Evolutionary conservation across 352 stramenopile genomes (phyloP), one percentile per base, ranked within the genome.

Genomic region (Phytophthora citricola): DNA sequence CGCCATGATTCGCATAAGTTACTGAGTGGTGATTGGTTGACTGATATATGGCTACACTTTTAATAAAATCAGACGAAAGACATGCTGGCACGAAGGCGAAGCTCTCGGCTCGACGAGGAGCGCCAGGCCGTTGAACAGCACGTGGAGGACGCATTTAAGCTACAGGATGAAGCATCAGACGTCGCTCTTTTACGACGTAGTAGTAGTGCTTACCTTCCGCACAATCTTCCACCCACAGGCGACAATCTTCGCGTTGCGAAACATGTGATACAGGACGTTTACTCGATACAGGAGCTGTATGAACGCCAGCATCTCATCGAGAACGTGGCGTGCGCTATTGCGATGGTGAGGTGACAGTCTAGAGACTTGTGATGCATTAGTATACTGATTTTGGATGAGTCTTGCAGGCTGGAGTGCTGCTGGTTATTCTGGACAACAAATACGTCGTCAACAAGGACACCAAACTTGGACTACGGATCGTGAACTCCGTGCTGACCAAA

Each of bases 381-480:
- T 69, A 29, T 47, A 32, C 34, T 57, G 34, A 57, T 47, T 45
- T 5, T 29, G 39, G 11, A 12, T 17, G 15, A 40, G 20, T 59
- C 10, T 14, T 36, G 2, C 29, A 90, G 81, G 59, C 67, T 10
- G 81, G 83, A 26, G 70, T 94, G 24, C 27, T 78, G 12, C 64
- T 94, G 20, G 75, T 94, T 26, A 84, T 92, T 36, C 58, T 92
- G 22, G 85, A 94, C 66, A 92, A 90, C 38, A 72, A 83, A 63
- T 84, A 89, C 60, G 60, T 71, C 6, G 60, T 69, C 11, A 70
- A 51, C n/a, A 59, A 62, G 31, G 34, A 50, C 4, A 63, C 62
- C 24, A 85, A 89, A 61, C 47, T 81, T 7, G 48, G 39, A 5
- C 50, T 92, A 34, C 85, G 85, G 5, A 40, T 71, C 5, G 52